Conservation (phyloP, 257 asterid species). For the Cynanchum wilfordii region DNA sequence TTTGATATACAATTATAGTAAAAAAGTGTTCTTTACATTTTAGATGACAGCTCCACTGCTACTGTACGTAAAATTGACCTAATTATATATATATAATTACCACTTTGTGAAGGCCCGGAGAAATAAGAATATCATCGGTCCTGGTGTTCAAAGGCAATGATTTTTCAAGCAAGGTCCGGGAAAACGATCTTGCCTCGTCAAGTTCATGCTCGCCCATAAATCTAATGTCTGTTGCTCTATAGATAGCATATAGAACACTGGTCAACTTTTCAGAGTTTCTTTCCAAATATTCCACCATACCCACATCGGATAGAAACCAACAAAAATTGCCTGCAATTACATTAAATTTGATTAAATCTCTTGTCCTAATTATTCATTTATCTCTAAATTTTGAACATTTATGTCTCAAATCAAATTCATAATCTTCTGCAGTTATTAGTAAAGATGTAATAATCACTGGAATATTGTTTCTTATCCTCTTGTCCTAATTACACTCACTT, state of each 20-base stretch:
- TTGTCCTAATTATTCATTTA: too few relatives aligned
- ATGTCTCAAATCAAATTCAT: too few relatives aligned
- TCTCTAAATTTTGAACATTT: too few relatives aligned
- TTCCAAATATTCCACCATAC: constrained; percentile 24
- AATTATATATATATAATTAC: too few relatives aligned
- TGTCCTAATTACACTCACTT: constrained; percentile 18
- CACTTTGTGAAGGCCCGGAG: constrained; percentile 36
- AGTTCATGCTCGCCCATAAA: constrained; percentile 38
- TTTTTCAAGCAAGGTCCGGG: constrained; percentile 30
- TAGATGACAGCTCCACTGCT: too few relatives aligned
- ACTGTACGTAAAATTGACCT: too few relatives aligned
- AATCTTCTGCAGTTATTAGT: too few relatives aligned
- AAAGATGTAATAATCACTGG: too few relatives aligned
- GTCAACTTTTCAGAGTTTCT: constrained; percentile 25
- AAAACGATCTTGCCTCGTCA: constrained; percentile 40
- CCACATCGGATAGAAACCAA: constrained; percentile 45
- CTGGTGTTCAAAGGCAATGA: constrained; percentile 1
- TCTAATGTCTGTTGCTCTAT: constrained; percentile 45
- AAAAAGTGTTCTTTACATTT: too few relatives aligned
- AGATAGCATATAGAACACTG: constrained; percentile 34
- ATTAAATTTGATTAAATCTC: too few relatives aligned
- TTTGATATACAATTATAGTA: too few relatives aligned
- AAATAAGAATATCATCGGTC: constrained; percentile 24
- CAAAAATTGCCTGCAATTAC: constrained; percentile 38
- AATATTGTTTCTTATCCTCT: too few relatives aligned